Percentiles rank a stretch among this genome's conserved stretches.
Conservation (phyloP, 1,284 basidiomycete species). For the Apiotrichum mycotoxinovorans region DNA sequence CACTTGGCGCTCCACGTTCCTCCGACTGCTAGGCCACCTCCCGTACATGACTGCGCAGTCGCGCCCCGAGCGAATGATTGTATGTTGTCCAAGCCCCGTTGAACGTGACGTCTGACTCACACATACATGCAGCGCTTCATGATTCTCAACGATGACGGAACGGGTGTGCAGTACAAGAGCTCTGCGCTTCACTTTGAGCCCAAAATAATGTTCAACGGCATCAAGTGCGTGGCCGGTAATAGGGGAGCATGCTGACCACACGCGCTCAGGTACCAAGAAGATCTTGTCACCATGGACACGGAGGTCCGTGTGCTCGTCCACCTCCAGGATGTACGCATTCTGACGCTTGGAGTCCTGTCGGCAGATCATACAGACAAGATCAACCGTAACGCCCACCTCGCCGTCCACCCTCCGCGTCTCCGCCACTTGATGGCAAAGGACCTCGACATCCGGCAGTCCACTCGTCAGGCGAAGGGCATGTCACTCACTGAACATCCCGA, state of each 20-base stretch:
- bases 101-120: too few species aligned
- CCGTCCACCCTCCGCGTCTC: slow-evolving; percentile 44
- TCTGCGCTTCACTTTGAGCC: slow-evolving; percentile 48
- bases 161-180: too few species aligned
- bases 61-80: slow-evolving; percentile 48
- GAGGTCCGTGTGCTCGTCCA: slow-evolving; percentile 38
- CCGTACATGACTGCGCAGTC: slow-evolving; percentile 33
- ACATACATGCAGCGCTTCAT: slow-evolving; percentile 41
- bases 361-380: slow-evolving; percentile 33
- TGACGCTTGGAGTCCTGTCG: slow-evolving; percentile 38
- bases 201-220: slow-evolving; percentile 41
- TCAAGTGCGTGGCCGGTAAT: slow-evolving; percentile 39
- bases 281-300: too few species aligned
- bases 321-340: slow-evolving; percentile 43
- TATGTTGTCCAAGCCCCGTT: slow-evolving; percentile 10
- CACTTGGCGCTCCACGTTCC: slow-evolving; percentile 40
- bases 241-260: too few species aligned
- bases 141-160: slow-evolving; percentile 43
- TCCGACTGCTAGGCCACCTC: slow-evolving; percentile 36
- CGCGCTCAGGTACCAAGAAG: too few species aligned
- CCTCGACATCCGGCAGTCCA: too few species aligned
- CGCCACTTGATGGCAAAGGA: too few species aligned
- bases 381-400: slow-evolving; percentile 44
- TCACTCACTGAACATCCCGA: too few species aligned
- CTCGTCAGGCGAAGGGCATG: too few species aligned